A percentile compares a stretch with the other conserved stretches of the same genome.
Conservation (phyloP, 78 protist genomes). For the Guillardia theta region DNA sequence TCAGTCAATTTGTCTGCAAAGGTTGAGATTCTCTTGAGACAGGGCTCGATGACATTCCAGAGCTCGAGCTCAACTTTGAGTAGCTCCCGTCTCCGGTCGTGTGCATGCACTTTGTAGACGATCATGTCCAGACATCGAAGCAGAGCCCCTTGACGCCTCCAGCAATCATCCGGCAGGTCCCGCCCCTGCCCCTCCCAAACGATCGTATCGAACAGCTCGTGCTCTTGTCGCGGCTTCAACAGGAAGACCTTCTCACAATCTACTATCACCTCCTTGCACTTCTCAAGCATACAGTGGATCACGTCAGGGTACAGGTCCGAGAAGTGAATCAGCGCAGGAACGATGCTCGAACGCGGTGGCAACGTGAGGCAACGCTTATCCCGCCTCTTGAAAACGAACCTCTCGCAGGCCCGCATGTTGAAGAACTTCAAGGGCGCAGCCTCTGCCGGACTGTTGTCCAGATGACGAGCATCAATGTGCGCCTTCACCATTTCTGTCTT, state of each 20-base stretch:
- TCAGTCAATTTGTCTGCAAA: neutral
- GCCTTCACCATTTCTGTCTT: neutral
- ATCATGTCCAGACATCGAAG: slow-evolving; percentile 1
- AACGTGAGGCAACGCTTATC: slow-evolving; percentile 12
- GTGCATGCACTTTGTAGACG: neutral
- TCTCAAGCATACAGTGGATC: neutral
- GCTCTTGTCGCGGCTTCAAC: neutral
- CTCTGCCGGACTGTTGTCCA: neutral
- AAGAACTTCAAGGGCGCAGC: slow-evolving; percentile 33
- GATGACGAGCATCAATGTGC: too few species aligned
- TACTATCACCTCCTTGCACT: neutral
- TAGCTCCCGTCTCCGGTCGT: neutral
- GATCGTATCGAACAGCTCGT: neutral
- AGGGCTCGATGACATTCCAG: slow-evolving; percentile 24
- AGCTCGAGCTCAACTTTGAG: neutral
- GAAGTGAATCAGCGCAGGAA: neutral
- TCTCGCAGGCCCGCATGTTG: neutral
- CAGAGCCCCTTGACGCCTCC: neutral
- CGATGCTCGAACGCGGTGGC: neutral
- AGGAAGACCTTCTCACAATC: neutral
- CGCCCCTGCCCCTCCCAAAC: slow-evolving; percentile 4
- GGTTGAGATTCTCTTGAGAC: neutral
- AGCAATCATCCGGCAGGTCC: neutral
- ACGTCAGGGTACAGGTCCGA: slow-evolving; percentile 6
- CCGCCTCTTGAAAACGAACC: slow-evolving; percentile 19